These are phyloP conservation scores for Fraxinus sp. DNA, from an alignment of 305 asterid genomes.

Conservation along the genomic window DNA sequence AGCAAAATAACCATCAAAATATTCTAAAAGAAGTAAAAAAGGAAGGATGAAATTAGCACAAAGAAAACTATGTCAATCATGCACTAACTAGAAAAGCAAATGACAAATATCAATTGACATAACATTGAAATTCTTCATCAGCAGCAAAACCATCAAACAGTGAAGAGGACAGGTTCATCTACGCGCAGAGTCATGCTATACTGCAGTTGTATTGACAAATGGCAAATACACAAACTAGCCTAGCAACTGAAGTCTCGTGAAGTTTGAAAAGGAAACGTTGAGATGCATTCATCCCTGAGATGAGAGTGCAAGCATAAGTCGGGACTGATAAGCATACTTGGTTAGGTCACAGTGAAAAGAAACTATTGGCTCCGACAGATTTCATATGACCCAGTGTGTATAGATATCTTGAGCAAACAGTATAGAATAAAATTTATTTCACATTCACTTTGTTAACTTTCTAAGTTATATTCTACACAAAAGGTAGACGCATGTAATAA, in stretches of 20 bases:
- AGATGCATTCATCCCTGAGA: neutral
- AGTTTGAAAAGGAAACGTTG: neutral
- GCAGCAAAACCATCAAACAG: neutral
- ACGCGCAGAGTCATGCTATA: neutral
- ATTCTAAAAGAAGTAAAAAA: neutral
- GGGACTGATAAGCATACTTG: neutral
- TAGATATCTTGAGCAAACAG: neutral
- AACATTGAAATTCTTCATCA: neutral
- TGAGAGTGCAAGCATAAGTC: neutral
- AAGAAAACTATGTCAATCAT: neutral
- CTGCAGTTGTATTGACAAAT: neutral
- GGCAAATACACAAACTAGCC: neutral
- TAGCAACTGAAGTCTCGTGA: neutral
- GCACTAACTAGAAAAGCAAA: constrained; percentile 1
- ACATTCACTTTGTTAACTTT: neutral
- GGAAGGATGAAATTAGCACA: constrained; percentile 5
- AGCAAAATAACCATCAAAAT: neutral
- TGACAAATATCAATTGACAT: neutral
- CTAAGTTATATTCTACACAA: neutral
- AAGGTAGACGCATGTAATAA: neutral
- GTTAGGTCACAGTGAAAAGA: neutral
- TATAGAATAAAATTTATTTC: neutral
- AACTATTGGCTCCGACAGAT: neutral
- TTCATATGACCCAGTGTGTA: neutral
- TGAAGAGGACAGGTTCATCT: neutral